Percentiles rank a stretch among this genome's conserved stretches.
Evolutionary conservation across 2,329 filamentous ascomycete species (phyloP).

Genomic region (Nothophoma quercina): DNA sequence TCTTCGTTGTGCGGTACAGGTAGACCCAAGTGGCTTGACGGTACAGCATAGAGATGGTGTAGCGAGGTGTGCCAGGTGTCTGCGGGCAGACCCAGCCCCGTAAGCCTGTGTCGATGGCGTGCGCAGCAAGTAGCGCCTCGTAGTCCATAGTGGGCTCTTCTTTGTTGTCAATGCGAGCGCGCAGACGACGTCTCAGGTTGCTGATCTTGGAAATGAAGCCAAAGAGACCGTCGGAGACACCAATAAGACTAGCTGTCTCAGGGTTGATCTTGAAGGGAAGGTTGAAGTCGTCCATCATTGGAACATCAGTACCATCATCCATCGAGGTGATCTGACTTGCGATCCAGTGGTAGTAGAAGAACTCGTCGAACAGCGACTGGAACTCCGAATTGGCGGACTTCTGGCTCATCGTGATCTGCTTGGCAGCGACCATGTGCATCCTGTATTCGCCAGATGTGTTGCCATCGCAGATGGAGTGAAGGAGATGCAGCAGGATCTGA

Average conservation of each 20-base stretch:
- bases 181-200: constrained; percentile 75
- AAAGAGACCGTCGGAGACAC: constrained; percentile 84
- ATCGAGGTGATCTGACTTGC: constrained; percentile 65
- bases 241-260: constrained; percentile 70
- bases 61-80: constrained; percentile 60
- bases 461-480: constrained; percentile 68
- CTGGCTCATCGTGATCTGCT: constrained; percentile 69
- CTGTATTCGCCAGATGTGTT: constrained; percentile 74
- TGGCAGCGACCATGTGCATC: constrained; percentile 79
- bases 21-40: constrained; percentile 70
- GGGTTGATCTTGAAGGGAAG: constrained; percentile 64
- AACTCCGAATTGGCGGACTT: constrained; percentile 72
- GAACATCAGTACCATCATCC: constrained; percentile 60
- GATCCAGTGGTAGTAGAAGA: constrained; percentile 83
- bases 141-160: constrained; percentile 77
- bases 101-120: constrained; percentile 77
- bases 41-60: constrained; percentile 66
- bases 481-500: constrained; percentile 65
- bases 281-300: constrained; percentile 61
- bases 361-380: constrained; percentile 74
- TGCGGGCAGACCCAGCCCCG: constrained; percentile 74
- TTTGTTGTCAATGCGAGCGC: constrained; percentile 68
- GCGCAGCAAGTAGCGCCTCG: constrained; percentile 73
- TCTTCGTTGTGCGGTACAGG: constrained; percentile 67
- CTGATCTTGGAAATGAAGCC: constrained; percentile 81